phyloP scores from a whole-genome alignment of 352 stramenopile species.

The Sclerospora graminicola region DNA sequence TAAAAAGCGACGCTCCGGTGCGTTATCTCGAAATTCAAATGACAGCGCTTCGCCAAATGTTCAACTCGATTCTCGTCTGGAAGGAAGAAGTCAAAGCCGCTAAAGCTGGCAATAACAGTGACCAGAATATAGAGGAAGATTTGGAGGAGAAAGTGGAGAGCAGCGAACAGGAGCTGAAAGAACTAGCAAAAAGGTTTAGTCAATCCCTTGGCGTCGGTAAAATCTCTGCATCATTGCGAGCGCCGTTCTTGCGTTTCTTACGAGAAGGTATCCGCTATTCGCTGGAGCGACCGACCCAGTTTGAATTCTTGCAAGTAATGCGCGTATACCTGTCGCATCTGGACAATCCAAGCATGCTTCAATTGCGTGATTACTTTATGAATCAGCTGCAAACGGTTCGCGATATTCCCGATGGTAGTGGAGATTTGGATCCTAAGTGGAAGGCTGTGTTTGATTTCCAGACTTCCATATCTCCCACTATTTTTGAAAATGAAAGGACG shows the following conservation, averaged over 20 bases:
- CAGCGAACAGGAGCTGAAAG: slow-evolving; percentile 44
- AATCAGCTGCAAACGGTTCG: slow-evolving; percentile 39
- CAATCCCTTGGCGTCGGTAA: slow-evolving; percentile 76
- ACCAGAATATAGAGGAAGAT: slow-evolving; percentile 33
- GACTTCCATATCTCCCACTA: slow-evolving; percentile 21
- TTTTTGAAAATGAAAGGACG: slow-evolving; percentile 5
- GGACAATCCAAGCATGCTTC: slow-evolving; percentile 46
- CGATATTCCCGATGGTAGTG: slow-evolving; percentile 29
- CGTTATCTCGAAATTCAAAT: slow-evolving; percentile 86
- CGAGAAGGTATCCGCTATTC: slow-evolving; percentile 71
- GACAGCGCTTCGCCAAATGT: slow-evolving; percentile 66
- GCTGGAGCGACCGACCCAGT: slow-evolving; percentile 42
- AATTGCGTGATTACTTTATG: slow-evolving; percentile 61
- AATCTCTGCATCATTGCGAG: slow-evolving; percentile 43
- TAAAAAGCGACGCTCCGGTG: slow-evolving; percentile 65
- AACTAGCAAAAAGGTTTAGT: slow-evolving; percentile 71
- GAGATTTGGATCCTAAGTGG: slow-evolving; percentile 39
- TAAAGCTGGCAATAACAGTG: slow-evolving; percentile 6
- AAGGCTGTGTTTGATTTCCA: slow-evolving; percentile 62
- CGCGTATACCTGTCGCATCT: slow-evolving; percentile 63
- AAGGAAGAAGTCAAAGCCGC: slow-evolving; percentile 41
- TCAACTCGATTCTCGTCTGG: slow-evolving; percentile 43
- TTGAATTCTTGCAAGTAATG: slow-evolving; percentile 60
- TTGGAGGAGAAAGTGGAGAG: slow-evolving; percentile 41
- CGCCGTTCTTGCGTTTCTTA: slow-evolving; percentile 74